A percentile compares a stretch with the other conserved stretches of the same genome.
phyloP scores from a whole-genome alignment of 495 filamentous ascomycete genomes.

The Peziza echinospora region DNA sequence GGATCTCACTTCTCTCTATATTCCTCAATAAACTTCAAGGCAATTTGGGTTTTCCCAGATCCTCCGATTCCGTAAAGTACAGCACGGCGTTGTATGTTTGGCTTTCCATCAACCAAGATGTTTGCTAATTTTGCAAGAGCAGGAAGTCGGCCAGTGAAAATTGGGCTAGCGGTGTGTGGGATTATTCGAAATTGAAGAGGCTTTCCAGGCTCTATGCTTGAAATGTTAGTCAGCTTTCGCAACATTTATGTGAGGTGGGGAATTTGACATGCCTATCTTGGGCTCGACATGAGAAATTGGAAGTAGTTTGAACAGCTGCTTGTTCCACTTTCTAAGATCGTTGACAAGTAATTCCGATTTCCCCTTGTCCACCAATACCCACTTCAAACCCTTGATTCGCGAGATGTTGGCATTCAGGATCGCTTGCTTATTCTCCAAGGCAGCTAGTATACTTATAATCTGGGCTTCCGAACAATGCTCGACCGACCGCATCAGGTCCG shows the following conservation, averaged over 20 bases:
- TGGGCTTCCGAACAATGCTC: no score
- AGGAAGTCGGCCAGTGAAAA: constrained; percentile 2
- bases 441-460: no score
- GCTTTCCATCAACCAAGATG: constrained; percentile 1
- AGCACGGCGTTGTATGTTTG: not conserved
- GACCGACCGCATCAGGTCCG: no score
- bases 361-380: not conserved
- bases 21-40: constrained; percentile 8
- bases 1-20: constrained; percentile 6
- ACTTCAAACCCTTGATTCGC: not conserved
- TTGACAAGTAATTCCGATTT: not conserved
- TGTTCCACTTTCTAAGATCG: not conserved
- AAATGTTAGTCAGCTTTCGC: no score
- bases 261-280: no score
- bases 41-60: constrained; percentile 7
- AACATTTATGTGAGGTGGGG: no score
- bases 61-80: constrained; percentile 10
- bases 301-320: not conserved
- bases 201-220: no score
- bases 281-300: no score
- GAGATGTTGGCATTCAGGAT: no score
- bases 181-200: not conserved
- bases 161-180: constrained; percentile 2
- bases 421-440: no score
- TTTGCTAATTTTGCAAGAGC: not conserved